Base-by-base conservation (phyloP, 805 yeast genomes). In the Kuraishia hungarica region DNA sequence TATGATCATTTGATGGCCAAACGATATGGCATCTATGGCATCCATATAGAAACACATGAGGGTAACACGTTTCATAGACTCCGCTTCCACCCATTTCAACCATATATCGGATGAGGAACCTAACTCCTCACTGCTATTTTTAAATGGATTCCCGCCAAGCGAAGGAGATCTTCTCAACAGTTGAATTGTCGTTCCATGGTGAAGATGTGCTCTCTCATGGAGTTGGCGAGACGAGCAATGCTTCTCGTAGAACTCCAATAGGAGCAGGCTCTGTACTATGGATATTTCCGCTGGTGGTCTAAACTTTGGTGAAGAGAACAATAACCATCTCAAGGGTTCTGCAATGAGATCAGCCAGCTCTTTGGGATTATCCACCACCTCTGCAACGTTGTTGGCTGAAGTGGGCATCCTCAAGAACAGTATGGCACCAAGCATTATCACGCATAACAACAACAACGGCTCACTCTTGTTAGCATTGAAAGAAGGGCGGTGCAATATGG, bases 131-230 rank as follows among this genome's bases (percentile, higher is more conserved):
- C 67, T 19, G 61, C 70, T 54, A 59, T 60, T 51, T 61, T 70
- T 50, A 66, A 23, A 22, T 2, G 46, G 52, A 21, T 51, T 50
- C 28, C 56, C 55, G 43, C 61, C 64, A 22, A 59, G 53, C n/a
- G 62, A 53, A 6, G 58, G 50, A 15, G 53, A 50, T 50, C 60
- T 39, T 22, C 58, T 52, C 43, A 55, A 50, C 24, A 55, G 50
- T 35, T 49, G 43, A 24, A 48, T 26, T 21, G 52, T 28, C 23
- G 96, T 86, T 3, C 94, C 96, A 67, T 89, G 97, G 65, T 90
- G 96, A 21, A 90, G 72, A 67, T 86, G 93, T 0, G 89, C 87
- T 51, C 97, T 70, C 69, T 89, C 97, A 65, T 89, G 97, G 61
- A 87, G 68, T 48, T 72, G 71, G 61, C 97, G 72, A 50, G 81